Evolutionary conservation across 306 rosid species (phyloP), one percentile per base, ranked within the genome.

Genomic region (Vigna radiata): DNA sequence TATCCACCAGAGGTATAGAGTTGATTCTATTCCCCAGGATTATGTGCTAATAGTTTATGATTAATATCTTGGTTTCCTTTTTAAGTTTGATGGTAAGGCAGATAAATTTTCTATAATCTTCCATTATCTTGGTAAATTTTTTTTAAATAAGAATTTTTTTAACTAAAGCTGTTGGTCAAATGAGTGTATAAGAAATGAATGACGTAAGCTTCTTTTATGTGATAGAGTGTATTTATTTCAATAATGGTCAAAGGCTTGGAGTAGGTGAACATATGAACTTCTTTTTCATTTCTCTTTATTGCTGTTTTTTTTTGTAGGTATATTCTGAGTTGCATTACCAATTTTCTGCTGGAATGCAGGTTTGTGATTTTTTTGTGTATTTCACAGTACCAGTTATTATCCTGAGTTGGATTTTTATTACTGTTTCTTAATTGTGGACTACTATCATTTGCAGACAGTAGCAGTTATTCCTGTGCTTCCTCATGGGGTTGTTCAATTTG

Each of bases 301-400:
- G 63, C 56, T 82, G 37, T 83, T 47, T 67, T 68, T 1, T 31
- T 78, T 77, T 72, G 77, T 86, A 95, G 99, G 96, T 91, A 61
- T 82, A 85, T 60, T 80, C 81, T 66, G 97, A 92, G 91, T 54
- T 92, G 87, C 91, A 87, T 70, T 77, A 80, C 79, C 99, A 95
- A 83, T 88, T 95, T 83, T 82, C 90, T 52, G 89, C 96, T 62
- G 99, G 97, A 75, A 87, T 95, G 87, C 96, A 92, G 99, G 99
- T 92, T 48, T 82, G 73, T 70, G 66, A n/a, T 60, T 58, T 73
- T 83, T 56, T 55, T 27, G 6, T 29, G 47, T 60, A 44, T 65
- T 69, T 47, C 47, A 21, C 49, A 2, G 16, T 12, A 3, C 15
- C 49, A 44, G 16, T 44, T 44, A 44, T 44, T 44, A 44, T 44